Conservation (phyloP, 148 eudicot genomes). For the Fagopyrum homotropicum region DNA sequence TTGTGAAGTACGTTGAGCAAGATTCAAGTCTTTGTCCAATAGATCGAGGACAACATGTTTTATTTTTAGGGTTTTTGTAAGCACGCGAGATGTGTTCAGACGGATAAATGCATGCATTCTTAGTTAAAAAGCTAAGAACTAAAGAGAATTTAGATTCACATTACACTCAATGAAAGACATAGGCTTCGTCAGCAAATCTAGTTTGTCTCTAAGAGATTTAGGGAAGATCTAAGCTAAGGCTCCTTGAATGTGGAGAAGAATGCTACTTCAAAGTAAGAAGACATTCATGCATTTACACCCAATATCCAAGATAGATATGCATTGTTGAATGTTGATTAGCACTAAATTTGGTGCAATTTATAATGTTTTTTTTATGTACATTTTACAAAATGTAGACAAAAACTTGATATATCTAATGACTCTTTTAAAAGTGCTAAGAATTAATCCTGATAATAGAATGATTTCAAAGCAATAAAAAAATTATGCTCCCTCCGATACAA, state of each 20-base stretch:
- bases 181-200: not conserved
- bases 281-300: conserved; percentile 5
- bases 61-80: not conserved
- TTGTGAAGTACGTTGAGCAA: too few species aligned
- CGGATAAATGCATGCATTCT: not conserved
- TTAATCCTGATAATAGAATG: too few species aligned
- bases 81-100: too few species aligned
- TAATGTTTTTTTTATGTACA: not conserved
- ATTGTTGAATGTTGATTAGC: not conserved
- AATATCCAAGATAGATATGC: conserved; percentile 15
- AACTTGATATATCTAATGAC: too few species aligned
- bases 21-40: too few species aligned
- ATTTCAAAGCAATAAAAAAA: too few species aligned
- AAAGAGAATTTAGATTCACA: not conserved
- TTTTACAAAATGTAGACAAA: too few species aligned
- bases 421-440: too few species aligned
- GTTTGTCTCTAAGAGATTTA: not conserved
- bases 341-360: not conserved
- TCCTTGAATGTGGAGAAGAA: conserved; percentile 4
- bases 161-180: not conserved
- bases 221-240: conserved; percentile 1
- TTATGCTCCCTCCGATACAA: too few species aligned
- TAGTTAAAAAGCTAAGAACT: not conserved
- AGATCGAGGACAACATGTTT: not conserved
- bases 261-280: conserved; percentile 3